Evolutionary conservation across 2,329 filamentous ascomycete species (phyloP), one percentile per base, ranked within the genome.

Genomic region (Byssothecium circinans): DNA sequence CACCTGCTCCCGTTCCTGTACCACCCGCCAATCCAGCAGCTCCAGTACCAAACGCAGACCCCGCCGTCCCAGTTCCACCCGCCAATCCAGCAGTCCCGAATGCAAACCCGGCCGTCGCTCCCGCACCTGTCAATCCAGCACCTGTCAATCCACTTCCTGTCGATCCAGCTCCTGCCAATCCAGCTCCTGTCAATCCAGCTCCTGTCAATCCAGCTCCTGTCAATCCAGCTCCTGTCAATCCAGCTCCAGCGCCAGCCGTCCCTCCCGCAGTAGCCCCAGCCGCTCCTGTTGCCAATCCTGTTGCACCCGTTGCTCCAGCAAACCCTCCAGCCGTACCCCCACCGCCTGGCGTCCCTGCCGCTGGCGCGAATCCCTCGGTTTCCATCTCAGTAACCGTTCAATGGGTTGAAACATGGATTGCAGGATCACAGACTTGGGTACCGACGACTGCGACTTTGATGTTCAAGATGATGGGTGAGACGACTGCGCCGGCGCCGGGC

Each of bases 341-440:
- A n/a, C 20, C 30, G 19, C 27, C 25, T 14, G n/a, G 5, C 18
- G 15, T 35, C 4, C 35, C 42, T 11, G 20, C 17, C 5, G 10
- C 35, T 15, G 10, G 19, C 7, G 4, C 30, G 4, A 19, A 27
- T 3, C 29, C 22, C 25, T 43, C 36, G 10, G 55, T 60, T 36
- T 61, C 56, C 8, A 52, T 65, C 8, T 68, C 61, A 8, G 53
- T 65, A 10, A 70, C 60, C 1, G 63, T 67, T 7, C 54, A 62
- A 41, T 72, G 68, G 68, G 47, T 64, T 12, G 62, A 68, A 41
- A 69, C 67, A 8, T 49, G 55, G 47, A 58, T 68, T 10, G 60
- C 52, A 52, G 57, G 8, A 59, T 54, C 2, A 52, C 51, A 27
- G 10, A 71, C 68, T 8, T 72, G 69, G 69, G 53, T 65, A 7